phyloP scores from a whole-genome alignment of 352 stramenopile species.

The Globisporangium spiculum region DNA sequence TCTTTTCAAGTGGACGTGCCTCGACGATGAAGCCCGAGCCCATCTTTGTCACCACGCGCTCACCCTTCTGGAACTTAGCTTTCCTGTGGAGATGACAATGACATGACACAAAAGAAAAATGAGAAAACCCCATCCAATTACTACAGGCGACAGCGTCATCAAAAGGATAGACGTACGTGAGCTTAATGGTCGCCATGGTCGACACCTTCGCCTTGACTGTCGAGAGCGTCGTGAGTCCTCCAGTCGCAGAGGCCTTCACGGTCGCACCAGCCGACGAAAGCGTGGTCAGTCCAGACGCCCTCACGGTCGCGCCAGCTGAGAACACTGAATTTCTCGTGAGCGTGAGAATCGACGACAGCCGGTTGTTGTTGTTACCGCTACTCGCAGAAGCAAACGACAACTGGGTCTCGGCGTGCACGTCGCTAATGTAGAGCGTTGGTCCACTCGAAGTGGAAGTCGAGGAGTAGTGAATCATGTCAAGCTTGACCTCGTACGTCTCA shows the following conservation, averaged over 20 bases:
- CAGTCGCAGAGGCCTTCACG: conserved; percentile 59
- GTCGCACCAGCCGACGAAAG: conserved; percentile 63
- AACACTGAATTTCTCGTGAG: conserved; percentile 71
- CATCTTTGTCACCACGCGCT: conserved; percentile 74
- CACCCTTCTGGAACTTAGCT: conserved; percentile 65
- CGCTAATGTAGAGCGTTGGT: conserved; percentile 47
- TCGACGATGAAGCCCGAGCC: conserved; percentile 79
- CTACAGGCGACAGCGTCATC: background rate
- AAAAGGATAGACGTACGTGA: conserved; percentile 41
- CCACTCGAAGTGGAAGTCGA: conserved; percentile 18
- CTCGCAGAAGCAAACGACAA: conserved; percentile 27
- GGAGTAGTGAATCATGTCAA: conserved; percentile 28
- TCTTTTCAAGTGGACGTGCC: conserved; percentile 49
- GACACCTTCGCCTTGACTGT: conserved; percentile 69
- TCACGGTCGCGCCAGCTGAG: conserved; percentile 59
- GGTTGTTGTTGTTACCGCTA: conserved; percentile 25
- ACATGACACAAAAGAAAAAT: background rate
- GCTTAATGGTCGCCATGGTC: conserved; percentile 69
- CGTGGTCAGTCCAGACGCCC: conserved; percentile 52
- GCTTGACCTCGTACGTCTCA: conserved; percentile 51
- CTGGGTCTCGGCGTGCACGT: conserved; percentile 40
- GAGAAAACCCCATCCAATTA: background rate
- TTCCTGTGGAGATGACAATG: conserved; percentile 34
- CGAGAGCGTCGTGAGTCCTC: conserved; percentile 46
- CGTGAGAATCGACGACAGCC: conserved; percentile 72